Percentiles rank a stretch among this genome's conserved stretches.
These are phyloP conservation scores for Staphylotrichum longicolle DNA, from an alignment of 495 filamentous ascomycete species.

Conservation along the genomic window DNA sequence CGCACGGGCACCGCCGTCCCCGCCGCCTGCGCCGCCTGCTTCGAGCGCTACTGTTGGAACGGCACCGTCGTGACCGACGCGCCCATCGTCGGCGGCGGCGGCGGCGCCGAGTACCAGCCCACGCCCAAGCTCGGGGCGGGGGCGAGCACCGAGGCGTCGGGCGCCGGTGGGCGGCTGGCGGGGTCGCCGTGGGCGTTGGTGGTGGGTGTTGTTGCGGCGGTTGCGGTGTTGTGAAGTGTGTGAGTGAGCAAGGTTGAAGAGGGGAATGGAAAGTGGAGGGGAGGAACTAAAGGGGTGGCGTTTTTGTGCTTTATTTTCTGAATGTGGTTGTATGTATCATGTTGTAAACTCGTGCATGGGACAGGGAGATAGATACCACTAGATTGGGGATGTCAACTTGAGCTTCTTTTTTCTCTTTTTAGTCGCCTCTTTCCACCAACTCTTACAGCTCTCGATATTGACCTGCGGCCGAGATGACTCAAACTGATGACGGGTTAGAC, in stretches of 20 bases:
- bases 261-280: background rate
- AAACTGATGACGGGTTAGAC: no score
- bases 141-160: constrained; percentile 12
- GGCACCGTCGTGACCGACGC: constrained; percentile 55
- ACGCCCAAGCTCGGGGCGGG: constrained; percentile 29
- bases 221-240: constrained; percentile 10
- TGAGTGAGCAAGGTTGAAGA: no score
- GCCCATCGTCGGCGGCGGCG: constrained; percentile 6
- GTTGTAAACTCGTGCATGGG: background rate
- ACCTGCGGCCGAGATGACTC: no score
- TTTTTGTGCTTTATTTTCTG: constrained; percentile 10
- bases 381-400: constrained; percentile 1
- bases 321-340: background rate
- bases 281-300: background rate
- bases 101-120: constrained; percentile 35
- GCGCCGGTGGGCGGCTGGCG: background rate
- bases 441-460: background rate
- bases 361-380: constrained; percentile 9
- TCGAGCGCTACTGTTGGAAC: constrained; percentile 84
- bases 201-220: constrained; percentile 8
- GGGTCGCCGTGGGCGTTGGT: constrained; percentile 11
- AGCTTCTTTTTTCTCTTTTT: background rate
- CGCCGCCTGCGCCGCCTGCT: constrained; percentile 68
- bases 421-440: background rate
- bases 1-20: constrained; percentile 64